Evolutionary conservation across 345 rosid genomes (phyloP).

Genomic region (Syzygium aqueum): DNA sequence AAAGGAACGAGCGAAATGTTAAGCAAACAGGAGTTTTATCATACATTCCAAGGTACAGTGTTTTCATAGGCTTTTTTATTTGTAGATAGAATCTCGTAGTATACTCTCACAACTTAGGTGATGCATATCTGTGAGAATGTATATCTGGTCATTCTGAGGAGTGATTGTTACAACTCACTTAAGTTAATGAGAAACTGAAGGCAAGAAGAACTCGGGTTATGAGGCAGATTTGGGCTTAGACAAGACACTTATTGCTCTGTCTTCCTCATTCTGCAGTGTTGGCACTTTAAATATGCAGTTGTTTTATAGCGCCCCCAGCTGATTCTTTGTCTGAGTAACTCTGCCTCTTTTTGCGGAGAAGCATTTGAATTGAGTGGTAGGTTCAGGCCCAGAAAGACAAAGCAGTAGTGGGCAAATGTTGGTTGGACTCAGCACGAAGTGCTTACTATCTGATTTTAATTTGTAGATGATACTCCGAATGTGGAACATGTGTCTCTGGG

Average conservation of each 20-base stretch:
- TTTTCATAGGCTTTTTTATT: not conserved
- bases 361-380: not conserved
- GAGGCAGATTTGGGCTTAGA: not conserved
- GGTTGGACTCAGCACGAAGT: not conserved
- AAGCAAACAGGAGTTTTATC: slow-evolving; percentile 87
- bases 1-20: slow-evolving; percentile 85
- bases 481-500: not conserved
- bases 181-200: not conserved
- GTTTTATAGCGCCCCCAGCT: not conserved
- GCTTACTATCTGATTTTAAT: not conserved
- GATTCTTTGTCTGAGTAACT: not conserved
- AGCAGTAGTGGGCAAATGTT: not conserved
- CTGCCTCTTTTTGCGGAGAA: not conserved
- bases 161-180: not conserved
- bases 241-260: not conserved
- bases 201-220: not conserved
- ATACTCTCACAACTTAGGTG: not conserved
- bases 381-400: not conserved
- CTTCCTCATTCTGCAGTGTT: not conserved
- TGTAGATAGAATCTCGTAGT: not conserved
- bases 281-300: not conserved
- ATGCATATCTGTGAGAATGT: not conserved
- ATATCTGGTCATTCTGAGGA: not conserved
- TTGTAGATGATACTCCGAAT: not conserved
- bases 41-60: slow-evolving; percentile 77